A percentile compares a stretch with the other conserved stretches of the same genome.
Conservation (phyloP, 176 grass and related monocot species). For the Tillandsia leiboldiana region DNA sequence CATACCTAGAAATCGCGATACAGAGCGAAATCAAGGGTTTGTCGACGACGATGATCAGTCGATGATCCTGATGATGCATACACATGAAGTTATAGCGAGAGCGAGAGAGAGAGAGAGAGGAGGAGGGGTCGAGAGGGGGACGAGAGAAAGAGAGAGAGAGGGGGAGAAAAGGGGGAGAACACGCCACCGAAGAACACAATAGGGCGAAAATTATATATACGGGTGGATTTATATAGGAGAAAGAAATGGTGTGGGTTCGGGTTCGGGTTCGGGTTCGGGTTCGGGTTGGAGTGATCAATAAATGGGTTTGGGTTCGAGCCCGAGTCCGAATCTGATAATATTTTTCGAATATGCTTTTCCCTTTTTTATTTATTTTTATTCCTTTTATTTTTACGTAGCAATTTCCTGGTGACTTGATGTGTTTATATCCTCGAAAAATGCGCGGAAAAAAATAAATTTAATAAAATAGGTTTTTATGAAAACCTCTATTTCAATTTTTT, state of each 20-base stretch:
- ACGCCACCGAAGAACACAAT: constrained; percentile 10
- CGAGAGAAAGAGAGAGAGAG: constrained; percentile 5
- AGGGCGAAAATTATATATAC: constrained; percentile 12
- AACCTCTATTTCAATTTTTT: too few species aligned
- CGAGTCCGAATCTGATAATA: too few species aligned
- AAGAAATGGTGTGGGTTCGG: background rate
- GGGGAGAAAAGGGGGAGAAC: background rate
- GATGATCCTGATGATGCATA: constrained; percentile 19
- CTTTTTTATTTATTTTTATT: too few species aligned
- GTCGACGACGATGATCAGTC: background rate
- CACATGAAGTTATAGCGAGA: constrained; percentile 29
- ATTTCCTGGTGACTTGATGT: too few species aligned
- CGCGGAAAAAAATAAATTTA: too few species aligned
- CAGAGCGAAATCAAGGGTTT: constrained; percentile 18
- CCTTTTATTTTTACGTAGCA: too few species aligned
- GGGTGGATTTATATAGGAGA: constrained; percentile 5
- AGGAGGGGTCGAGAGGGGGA: constrained; percentile 5
- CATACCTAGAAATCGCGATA: constrained; percentile 21
- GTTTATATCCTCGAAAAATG: too few species aligned
- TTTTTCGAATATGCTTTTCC: too few species aligned
- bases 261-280: background rate
- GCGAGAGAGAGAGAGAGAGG: background rate
- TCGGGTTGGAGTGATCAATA: background rate
- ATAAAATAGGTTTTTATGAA: too few species aligned
- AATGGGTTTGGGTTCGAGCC: background rate